Conservation (phyloP, 495 filamentous ascomycete genomes). For the Neurospora africana region DNA sequence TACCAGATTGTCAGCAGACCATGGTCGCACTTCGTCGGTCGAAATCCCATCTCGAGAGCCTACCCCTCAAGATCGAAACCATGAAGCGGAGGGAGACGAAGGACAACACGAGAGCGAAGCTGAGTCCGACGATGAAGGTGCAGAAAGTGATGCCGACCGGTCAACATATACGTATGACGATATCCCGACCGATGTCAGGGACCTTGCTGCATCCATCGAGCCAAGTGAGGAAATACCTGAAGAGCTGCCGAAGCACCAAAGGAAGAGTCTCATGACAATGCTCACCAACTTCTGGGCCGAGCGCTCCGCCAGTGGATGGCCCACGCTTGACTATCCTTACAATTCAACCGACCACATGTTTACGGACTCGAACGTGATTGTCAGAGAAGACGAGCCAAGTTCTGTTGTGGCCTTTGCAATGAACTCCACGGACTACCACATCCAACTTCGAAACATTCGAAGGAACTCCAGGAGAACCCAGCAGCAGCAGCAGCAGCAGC, state of each 20-base stretch:
- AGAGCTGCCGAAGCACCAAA: constrained; percentile 83
- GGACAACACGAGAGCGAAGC: constrained; percentile 41
- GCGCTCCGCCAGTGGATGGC: constrained; percentile 90
- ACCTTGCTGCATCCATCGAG: constrained; percentile 53
- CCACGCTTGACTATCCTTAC: constrained; percentile 86
- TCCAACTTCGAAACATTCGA: constrained; percentile 65
- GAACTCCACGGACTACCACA: constrained; percentile 71
- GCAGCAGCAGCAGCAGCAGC: constrained; percentile 25
- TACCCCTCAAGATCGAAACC: constrained; percentile 28
- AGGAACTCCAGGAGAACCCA: not conserved
- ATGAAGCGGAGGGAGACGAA: constrained; percentile 41
- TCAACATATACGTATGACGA: constrained; percentile 45
- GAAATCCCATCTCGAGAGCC: constrained; percentile 16
- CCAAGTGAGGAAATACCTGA: constrained; percentile 53
- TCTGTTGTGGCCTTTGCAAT: constrained; percentile 91
- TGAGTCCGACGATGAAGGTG: constrained; percentile 58
- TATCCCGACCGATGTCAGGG: constrained; percentile 37
- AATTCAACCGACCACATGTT: constrained; percentile 87
- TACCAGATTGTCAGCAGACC: not conserved
- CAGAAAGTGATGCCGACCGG: constrained; percentile 61
- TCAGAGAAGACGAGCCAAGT: constrained; percentile 94
- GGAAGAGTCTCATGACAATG: constrained; percentile 85
- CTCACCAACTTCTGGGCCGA: constrained; percentile 98
- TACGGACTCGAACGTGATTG: constrained; percentile 94
- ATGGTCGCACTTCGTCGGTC: constrained; percentile 7